phyloP scores from a whole-genome alignment of 148 eudicot species.

The Chenopodium formosanum region DNA sequence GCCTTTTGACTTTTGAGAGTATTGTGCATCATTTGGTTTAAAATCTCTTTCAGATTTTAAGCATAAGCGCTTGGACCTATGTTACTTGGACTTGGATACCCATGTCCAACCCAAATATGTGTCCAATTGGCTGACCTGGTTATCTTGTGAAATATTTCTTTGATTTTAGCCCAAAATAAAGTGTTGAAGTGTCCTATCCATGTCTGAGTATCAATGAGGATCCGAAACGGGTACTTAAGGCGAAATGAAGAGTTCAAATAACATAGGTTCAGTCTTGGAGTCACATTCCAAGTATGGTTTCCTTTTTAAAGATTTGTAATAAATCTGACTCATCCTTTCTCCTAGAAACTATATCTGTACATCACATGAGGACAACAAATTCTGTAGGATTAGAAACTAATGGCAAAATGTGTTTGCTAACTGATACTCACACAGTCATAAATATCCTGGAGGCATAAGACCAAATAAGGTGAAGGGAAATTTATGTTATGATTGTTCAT shows the following conservation, averaged over 20 bases:
- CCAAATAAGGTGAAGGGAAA: neutral
- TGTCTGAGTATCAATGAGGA: no score
- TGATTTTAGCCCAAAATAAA: no score
- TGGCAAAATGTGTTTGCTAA: neutral
- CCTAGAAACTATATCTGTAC: neutral
- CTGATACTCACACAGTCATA: no score
- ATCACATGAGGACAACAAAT: neutral
- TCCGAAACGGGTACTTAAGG: no score
- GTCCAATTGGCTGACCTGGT: no score
- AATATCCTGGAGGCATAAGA: neutral
- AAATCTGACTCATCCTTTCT: neutral
- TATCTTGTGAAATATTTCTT: no score
- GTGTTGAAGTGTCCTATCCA: no score
- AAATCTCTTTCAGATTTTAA: neutral
- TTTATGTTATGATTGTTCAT: neutral
- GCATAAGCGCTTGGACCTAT: neutral
- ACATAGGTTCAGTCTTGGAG: no score
- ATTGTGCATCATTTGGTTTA: neutral
- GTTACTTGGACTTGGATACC: no score
- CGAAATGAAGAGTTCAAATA: no score
- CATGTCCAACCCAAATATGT: no score
- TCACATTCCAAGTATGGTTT: neutral
- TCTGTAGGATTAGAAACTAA: neutral
- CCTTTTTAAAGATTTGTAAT: neutral
- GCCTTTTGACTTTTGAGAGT: neutral